phyloP scores from a whole-genome alignment of 2,329 filamentous ascomycete species.

The Fusarium protoensiforme region DNA sequence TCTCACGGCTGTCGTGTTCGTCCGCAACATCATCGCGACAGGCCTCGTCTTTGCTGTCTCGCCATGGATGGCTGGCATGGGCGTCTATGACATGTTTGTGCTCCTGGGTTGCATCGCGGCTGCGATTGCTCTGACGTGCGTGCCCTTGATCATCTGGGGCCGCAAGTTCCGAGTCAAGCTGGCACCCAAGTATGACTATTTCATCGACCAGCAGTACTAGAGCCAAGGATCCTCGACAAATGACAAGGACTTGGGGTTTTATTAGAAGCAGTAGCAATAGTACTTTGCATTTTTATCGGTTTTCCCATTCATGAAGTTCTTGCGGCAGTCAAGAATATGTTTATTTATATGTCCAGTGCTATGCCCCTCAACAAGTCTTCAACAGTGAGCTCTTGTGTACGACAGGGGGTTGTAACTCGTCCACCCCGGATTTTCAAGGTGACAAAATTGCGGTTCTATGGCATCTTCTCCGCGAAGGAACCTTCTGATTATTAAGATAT shows the following conservation, averaged over 20 bases:
- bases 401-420: too few relatives aligned
- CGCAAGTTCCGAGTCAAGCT: slow-evolving; percentile 13
- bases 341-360: too few relatives aligned
- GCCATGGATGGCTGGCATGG: slow-evolving; percentile 27
- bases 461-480: too few relatives aligned
- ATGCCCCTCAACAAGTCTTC: too few relatives aligned
- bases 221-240: not conserved
- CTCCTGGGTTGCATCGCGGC: slow-evolving; percentile 18
- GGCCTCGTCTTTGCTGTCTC: slow-evolving; percentile 25
- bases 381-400: too few relatives aligned
- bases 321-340: too few relatives aligned
- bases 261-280: not conserved
- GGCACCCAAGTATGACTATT: slow-evolving; percentile 23
- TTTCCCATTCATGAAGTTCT: not conserved
- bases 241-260: not conserved
- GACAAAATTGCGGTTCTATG: too few relatives aligned
- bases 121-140: slow-evolving; percentile 19
- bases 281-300: not conserved
- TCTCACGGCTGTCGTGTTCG: slow-evolving; percentile 28
- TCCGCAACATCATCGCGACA: slow-evolving; percentile 27
- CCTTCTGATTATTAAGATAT: too few relatives aligned
- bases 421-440: too few relatives aligned
- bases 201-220: slow-evolving; percentile 21
- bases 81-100: slow-evolving; percentile 29
- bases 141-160: slow-evolving; percentile 28